Conservation (phyloP, 176 grass and related monocot species). For the Rhynchospora tenuis region DNA sequence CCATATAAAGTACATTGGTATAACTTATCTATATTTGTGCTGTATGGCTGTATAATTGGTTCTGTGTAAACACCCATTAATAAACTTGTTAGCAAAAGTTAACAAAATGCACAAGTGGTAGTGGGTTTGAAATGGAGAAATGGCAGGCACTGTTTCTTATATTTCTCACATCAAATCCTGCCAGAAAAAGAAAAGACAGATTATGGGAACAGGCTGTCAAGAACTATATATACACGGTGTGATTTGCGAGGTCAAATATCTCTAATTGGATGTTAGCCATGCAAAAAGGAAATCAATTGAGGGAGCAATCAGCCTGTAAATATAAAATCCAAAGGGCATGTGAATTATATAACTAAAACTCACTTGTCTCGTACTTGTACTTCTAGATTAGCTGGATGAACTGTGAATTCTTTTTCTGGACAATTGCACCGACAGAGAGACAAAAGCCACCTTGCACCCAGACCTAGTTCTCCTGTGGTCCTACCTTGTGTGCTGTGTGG, state of each 20-base stretch:
- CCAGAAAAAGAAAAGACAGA: conserved; percentile 9
- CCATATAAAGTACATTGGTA: too few relatives aligned
- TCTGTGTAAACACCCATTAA: not conserved
- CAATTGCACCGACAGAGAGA: conserved; percentile 18
- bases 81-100: not conserved
- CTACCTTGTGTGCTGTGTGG: not conserved
- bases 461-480: conserved; percentile 5
- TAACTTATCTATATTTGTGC: too few relatives aligned
- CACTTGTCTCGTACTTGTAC: conserved; percentile 16
- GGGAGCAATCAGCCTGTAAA: conserved; percentile 2
- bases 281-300: conserved; percentile 1
- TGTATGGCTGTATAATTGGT: not conserved
- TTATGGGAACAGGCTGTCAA: conserved; percentile 7
- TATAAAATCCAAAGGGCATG: conserved; percentile 2
- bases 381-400: conserved; percentile 13
- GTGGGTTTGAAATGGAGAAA: not conserved
- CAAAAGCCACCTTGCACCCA: conserved; percentile 14
- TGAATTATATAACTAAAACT: conserved; percentile 9
- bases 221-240: not conserved
- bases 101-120: not conserved
- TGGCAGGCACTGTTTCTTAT: not conserved
- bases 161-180: not conserved
- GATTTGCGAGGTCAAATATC: not conserved
- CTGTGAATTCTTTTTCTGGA: conserved; percentile 10
- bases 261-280: not conserved